A percentile compares a stretch with the other conserved stretches of the same genome.
Evolutionary conservation across 2,329 filamentous ascomycete species (phyloP).

Genomic region (Mycogone perniciosa): DNA sequence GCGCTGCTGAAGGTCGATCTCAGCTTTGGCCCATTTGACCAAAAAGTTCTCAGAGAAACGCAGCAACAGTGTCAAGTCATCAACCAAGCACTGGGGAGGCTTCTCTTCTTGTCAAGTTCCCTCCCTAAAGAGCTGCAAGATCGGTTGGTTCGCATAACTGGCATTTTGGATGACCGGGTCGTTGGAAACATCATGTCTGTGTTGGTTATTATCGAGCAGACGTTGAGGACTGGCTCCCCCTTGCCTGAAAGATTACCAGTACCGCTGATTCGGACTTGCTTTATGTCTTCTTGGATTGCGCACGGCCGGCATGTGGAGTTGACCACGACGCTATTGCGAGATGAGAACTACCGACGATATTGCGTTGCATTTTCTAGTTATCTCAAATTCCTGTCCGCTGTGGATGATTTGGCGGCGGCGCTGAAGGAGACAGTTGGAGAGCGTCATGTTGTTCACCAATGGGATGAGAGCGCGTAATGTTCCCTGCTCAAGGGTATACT

Average conservation of each 20-base stretch:
- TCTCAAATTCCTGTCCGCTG: conserved; percentile 34
- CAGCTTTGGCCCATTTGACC: conserved; percentile 26
- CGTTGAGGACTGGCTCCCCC: conserved; percentile 40
- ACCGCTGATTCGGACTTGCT: conserved; percentile 35
- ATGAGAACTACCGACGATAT: conserved; percentile 39
- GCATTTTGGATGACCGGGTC: conserved; percentile 36
- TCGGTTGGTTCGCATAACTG: conserved; percentile 31
- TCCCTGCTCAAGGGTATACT: too few relatives aligned
- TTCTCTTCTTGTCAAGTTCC: conserved; percentile 27
- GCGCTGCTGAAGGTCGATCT: conserved; percentile 25
- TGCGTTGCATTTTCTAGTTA: conserved; percentile 41
- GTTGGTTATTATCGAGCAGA: conserved; percentile 39
- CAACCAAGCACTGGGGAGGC: conserved; percentile 28
- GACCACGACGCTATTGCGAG: conserved; percentile 28
- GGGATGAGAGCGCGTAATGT: conserved; percentile 14
- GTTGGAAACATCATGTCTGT: conserved; percentile 47
- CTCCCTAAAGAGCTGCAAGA: conserved; percentile 35
- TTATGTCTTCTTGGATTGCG: conserved; percentile 20
- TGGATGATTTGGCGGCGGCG: conserved; percentile 39
- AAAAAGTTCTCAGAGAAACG: conserved; percentile 23
- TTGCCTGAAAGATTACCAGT: conserved; percentile 42
- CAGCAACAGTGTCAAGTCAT: conserved; percentile 26
- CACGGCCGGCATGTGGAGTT: conserved; percentile 22
- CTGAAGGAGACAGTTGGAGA: conserved; percentile 40
- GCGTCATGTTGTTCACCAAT: conserved; percentile 27